Evolutionary conservation across 192 early-diverging fungal species (phyloP), one percentile per base, ranked within the genome.

Genomic region (Diversispora eburnea): DNA sequence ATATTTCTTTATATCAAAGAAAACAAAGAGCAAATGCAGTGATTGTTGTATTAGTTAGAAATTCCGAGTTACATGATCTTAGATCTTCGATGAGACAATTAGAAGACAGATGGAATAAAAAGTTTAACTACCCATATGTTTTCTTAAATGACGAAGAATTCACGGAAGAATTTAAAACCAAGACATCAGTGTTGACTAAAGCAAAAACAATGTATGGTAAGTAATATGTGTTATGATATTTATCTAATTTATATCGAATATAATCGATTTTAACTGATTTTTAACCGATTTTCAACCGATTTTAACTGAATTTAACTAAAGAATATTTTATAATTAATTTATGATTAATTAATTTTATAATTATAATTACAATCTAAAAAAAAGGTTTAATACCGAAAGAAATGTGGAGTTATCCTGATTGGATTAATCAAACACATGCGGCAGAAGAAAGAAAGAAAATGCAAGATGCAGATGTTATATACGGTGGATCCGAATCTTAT

Each of bases 111-210:
- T 92, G 94, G 77, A 95, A 95, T 76, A 79, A 74, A 57, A 79
- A 81, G 8, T 90, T 90, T 81, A 75, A 88, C 74, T 95, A 95
- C 73, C 92, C 93, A 0, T 95, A 94, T 73, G 84, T 95, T 6
- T 91, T 94, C 73, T 80, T 95, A 46, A 95, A 94, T 83, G 84
- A 94, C 54, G 81, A 82, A 58, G 87, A 86, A 8, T 94, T 95
- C 73, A 84, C 87, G 33, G 83, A 91, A 22, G 81, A 87, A 43
- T 95, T 95, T 75, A 90, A 84, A 52, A 74, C 79, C 0, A 72
- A 78, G 43, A 91, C 85, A 62, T 66, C 17, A 8, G 73, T 63
- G 52, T 69, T 77, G 41, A 84, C 83, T 15, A 64, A 68, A 13
- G 66, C 77, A 17, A 46, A 67, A 54, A 67, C 66, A 52, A 20